phyloP scores from a whole-genome alignment of 192 early-diverging fungal species.

The Diversispora eburnea region DNA sequence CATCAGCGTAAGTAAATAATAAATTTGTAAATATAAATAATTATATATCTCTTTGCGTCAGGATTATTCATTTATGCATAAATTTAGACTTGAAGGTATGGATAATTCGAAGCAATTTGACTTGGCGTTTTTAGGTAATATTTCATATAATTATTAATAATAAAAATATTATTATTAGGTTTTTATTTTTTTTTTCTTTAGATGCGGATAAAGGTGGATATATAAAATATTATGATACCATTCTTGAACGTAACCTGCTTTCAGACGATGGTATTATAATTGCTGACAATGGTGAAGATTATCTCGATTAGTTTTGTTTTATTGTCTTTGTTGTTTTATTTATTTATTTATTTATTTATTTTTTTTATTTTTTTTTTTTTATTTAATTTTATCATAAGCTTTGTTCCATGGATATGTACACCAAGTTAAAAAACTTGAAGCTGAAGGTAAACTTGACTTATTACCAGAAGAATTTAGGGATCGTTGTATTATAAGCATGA shows the following conservation, averaged over 20 bases:
- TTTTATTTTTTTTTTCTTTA: neutral
- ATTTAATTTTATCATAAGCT: neutral
- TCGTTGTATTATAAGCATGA: constrained; percentile 13
- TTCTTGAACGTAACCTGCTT: constrained; percentile 60
- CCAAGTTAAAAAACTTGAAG: neutral
- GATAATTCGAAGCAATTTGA: constrained; percentile 52
- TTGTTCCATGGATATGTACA: neutral
- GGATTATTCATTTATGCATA: neutral
- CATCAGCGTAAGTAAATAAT: constrained; percentile 34
- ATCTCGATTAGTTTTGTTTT: too few species aligned
- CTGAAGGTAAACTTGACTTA: neutral
- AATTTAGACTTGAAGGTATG: constrained; percentile 16
- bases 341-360: neutral
- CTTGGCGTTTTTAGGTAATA: constrained; percentile 52
- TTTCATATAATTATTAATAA: too few species aligned
- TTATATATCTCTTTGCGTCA: neutral
- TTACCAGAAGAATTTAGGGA: neutral
- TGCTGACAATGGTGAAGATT: constrained; percentile 54
- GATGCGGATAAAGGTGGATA: constrained; percentile 74
- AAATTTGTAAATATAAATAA: neutral
- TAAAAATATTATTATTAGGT: too few species aligned
- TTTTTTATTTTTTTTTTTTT: neutral
- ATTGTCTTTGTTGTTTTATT: neutral
- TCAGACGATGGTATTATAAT: constrained; percentile 56
- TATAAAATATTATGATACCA: constrained; percentile 57